These are phyloP conservation scores for Botrytis hyacinthi DNA, from an alignment of 2,329 filamentous ascomycete genomes.

Conservation along the genomic window DNA sequence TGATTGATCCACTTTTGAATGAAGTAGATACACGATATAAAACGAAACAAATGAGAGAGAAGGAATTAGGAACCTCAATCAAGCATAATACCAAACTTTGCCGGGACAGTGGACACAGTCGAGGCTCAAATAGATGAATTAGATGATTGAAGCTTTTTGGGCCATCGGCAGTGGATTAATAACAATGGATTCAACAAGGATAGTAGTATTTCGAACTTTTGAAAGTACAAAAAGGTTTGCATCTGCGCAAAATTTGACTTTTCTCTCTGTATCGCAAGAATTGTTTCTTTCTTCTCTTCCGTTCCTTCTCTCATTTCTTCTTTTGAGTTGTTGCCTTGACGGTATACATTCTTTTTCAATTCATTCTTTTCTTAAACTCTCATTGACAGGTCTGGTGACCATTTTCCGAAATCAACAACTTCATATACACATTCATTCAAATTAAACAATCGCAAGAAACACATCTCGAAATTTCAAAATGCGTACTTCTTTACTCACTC, in stretches of 20 bases:
- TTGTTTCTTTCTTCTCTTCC: constrained; percentile 9
- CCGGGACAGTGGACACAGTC: neutral
- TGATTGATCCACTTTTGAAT: neutral
- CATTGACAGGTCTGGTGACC: constrained; percentile 19
- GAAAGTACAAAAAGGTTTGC: constrained; percentile 17
- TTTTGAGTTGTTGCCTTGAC: constrained; percentile 14
- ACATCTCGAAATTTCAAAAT: constrained; percentile 3
- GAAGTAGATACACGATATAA: neutral
- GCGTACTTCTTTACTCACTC: constrained; percentile 12
- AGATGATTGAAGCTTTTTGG: neutral
- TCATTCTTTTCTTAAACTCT: constrained; percentile 16
- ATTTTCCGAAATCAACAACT: neutral
- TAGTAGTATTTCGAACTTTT: neutral
- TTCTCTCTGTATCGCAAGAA: constrained; percentile 1
- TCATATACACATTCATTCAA: constrained; percentile 16
- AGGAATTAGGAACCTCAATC: constrained; percentile 5
- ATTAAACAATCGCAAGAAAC: neutral
- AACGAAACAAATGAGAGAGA: constrained; percentile 12
- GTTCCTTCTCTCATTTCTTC: constrained; percentile 2
- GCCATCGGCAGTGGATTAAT: neutral
- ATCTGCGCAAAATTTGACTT: neutral
- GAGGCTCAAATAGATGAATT: constrained; percentile 17
- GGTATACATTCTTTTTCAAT: constrained; percentile 20
- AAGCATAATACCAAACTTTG: neutral
- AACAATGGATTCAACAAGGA: neutral